Evolutionary conservation across 1,139 yeast species (phyloP), one percentile per base, ranked within the genome.

Genomic region (Yamadazyma diospyri): DNA sequence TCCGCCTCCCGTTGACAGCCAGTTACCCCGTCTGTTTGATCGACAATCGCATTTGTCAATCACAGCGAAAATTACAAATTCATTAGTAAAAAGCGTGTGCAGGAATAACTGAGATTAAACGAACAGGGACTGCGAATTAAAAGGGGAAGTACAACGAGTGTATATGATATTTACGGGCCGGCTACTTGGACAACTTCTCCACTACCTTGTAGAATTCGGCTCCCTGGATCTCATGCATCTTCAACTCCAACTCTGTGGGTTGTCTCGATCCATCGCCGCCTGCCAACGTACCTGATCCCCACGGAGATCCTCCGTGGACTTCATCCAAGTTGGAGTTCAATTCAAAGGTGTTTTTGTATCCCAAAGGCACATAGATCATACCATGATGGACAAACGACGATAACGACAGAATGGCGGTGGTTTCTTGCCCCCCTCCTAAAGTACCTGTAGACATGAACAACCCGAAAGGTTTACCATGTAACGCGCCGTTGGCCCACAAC

Each of bases 221-320:
- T 55, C 92, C 94, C 65, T 83, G 94, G 47, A 63, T 64, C 35
- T 50, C 46, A 33, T 81, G 92, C 45, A 84, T 51, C 46, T 73
- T 72, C 51, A 75, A 62, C 64, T 85, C 95, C 41, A 81, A 64
- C 34, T 66, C 74, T 38, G 76, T 49, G 37, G 92, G 85, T 53
- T 67, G 69, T 71, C 94, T 78, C 12, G 87, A 77, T 46, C 95
- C 94, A 50, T 82, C 92, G 39, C 72, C 69, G 46, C 80, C 88
- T 22, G 94, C 89, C 48, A 72, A 71, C 38, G 87, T 65, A 51
- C 94, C 94, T 32, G 94, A 88, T 62, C 95, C 95, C 88, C 92
- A 85, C 37, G 95, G 76, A 34, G 89, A 79, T 44, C 83, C 83
- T 54, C 94, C 95, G 56, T 82, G 92, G 37, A 77, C 74, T 64